A percentile compares a stretch with the other conserved stretches of the same genome.
Conservation (phyloP, 192 early-diverging fungal genomes). For the Umbelopsis isabellina region DNA sequence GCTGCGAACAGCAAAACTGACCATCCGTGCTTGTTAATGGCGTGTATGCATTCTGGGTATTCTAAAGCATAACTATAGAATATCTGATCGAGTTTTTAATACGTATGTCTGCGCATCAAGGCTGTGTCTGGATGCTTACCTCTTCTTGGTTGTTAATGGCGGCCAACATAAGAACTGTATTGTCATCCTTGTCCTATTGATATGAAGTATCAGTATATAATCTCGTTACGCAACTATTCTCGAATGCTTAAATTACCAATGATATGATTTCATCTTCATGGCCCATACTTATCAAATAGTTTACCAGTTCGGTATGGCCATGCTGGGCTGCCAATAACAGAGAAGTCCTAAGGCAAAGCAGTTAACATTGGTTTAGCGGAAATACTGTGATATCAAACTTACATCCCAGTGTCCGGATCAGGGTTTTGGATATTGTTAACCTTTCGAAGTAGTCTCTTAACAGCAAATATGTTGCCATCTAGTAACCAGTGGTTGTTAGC, state of each 20-base stretch:
- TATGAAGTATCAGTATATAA: neutral
- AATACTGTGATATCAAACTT: conserved; percentile 13
- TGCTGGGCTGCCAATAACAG: conserved; percentile 39
- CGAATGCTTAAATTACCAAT: conserved; percentile 27
- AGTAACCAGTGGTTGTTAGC: neutral
- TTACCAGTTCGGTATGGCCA: conserved; percentile 39
- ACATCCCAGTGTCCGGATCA: conserved; percentile 44
- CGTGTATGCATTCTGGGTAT: conserved; percentile 44
- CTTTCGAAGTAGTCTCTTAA: conserved; percentile 37
- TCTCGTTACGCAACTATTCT: neutral
- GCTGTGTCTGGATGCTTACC: conserved; percentile 21
- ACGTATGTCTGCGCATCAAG: neutral
- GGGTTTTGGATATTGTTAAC: conserved; percentile 40
- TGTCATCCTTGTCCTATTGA: conserved; percentile 35
- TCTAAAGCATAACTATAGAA: conserved; percentile 36
- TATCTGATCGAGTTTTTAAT: conserved; percentile 21
- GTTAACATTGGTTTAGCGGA: conserved; percentile 34
- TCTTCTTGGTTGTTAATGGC: conserved; percentile 42
- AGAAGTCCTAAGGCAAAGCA: conserved; percentile 32
- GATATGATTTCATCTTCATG: conserved; percentile 47
- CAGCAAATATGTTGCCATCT: conserved; percentile 44
- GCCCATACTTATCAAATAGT: conserved; percentile 32
- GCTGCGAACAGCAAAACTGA: conserved; percentile 43
- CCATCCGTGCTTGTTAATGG: conserved; percentile 38
- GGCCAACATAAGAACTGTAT: conserved; percentile 43